phyloP scores from a whole-genome alignment of 139 green algal species.

The Pleodorina starrii region DNA sequence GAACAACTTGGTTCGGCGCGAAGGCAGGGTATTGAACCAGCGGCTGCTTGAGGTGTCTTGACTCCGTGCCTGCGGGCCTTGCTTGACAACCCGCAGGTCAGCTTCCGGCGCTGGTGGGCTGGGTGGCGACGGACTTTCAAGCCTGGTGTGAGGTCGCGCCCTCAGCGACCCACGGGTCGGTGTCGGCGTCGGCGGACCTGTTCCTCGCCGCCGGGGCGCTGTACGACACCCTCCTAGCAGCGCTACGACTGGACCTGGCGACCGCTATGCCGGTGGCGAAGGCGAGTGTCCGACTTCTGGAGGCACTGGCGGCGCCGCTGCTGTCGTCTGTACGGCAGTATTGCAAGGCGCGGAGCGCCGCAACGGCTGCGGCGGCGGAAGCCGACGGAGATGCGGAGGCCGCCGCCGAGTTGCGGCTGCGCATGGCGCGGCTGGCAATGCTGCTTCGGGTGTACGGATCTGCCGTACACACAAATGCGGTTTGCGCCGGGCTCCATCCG shows the following conservation, averaged over 20 bases:
- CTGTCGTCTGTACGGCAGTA: neutral
- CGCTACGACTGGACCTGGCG: conserved; percentile 15
- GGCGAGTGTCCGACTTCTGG: conserved; percentile 9
- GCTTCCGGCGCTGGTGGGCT: conserved; percentile 12
- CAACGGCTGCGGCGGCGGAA: neutral
- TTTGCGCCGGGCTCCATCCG: conserved; percentile 15
- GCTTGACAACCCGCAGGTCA: conserved; percentile 22
- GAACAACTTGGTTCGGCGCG: too few relatives aligned
- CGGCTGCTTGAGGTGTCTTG: neutral
- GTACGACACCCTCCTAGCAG: conserved; percentile 8
- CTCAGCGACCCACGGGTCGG: neutral
- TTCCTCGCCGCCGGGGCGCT: conserved; percentile 26
- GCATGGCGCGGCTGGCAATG: conserved; percentile 9
- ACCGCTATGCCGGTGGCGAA: neutral
- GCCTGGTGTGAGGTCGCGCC: neutral
- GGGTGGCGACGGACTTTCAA: neutral
- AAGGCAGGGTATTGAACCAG: too few relatives aligned
- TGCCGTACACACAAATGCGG: neutral
- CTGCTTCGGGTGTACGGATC: conserved; percentile 25
- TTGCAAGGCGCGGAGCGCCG: neutral
- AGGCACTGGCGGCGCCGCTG: neutral
- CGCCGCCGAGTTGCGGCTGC: neutral
- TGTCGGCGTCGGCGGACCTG: neutral
- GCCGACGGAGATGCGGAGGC: neutral
- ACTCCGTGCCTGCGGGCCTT: too few relatives aligned